These are phyloP conservation scores for Sporothrix curviconia DNA, from an alignment of 2,329 filamentous ascomycete species.

Conservation along the genomic window DNA sequence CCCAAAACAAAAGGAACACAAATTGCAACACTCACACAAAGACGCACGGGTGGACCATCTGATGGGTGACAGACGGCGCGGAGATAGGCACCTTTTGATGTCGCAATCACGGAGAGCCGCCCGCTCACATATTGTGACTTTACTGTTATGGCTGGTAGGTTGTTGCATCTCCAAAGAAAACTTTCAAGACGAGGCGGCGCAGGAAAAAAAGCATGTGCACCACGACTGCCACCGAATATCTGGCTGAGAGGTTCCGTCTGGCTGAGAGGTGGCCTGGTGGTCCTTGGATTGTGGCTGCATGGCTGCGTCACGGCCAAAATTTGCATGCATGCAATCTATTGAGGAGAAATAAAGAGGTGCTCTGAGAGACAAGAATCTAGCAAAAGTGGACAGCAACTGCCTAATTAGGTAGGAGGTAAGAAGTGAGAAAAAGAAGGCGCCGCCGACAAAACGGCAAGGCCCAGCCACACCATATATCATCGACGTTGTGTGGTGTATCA, in stretches of 20 bases:
- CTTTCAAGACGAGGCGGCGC: no score
- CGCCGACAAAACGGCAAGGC: background rate
- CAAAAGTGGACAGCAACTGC: background rate
- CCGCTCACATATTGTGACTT: background rate
- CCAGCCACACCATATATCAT: slow-evolving; percentile 8
- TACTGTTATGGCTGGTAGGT: background rate
- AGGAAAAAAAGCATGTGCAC: background rate
- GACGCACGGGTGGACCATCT: background rate
- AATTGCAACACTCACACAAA: background rate
- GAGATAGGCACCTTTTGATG: background rate
- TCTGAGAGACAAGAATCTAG: background rate
- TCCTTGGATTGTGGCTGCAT: slow-evolving; percentile 5
- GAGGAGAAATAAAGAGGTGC: background rate
- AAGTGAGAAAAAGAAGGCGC: background rate
- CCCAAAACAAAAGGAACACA: background rate
- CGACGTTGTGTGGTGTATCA: no score
- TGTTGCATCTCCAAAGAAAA: background rate
- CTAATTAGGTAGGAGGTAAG: slow-evolving; percentile 11
- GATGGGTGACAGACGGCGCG: background rate
- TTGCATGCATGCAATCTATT: background rate
- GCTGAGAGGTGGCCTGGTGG: background rate
- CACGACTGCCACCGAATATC: background rate
- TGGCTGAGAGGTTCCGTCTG: no score
- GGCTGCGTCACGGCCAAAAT: background rate
- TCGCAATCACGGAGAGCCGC: background rate